phyloP scores from a whole-genome alignment of 1,139 yeast species.

The Yamadazyma friedrichii region DNA sequence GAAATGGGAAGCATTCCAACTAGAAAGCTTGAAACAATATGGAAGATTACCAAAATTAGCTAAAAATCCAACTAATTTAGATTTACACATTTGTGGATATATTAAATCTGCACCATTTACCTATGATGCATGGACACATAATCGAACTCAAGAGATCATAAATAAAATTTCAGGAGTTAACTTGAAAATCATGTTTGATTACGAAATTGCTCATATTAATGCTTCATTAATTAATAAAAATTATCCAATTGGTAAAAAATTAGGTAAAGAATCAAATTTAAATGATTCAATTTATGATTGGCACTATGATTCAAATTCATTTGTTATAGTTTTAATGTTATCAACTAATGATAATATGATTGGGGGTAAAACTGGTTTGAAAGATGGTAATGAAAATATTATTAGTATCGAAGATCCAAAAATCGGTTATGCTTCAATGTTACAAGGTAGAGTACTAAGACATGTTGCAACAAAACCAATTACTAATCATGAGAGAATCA shows the following conservation, averaged over 20 bases:
- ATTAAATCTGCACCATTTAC: slow-evolving; percentile 26
- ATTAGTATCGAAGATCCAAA: slow-evolving; percentile 31
- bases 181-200: slow-evolving; percentile 24
- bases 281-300: slow-evolving; percentile 19
- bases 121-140: slow-evolving; percentile 19
- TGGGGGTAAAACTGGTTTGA: slow-evolving; percentile 35
- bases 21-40: slow-evolving; percentile 20
- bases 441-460: slow-evolving; percentile 34
- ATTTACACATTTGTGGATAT: slow-evolving; percentile 33
- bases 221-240: slow-evolving; percentile 25
- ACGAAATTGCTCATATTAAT: slow-evolving; percentile 29
- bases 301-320: slow-evolving; percentile 31
- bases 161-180: slow-evolving; percentile 23
- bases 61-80: slow-evolving; percentile 22
- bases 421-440: slow-evolving; percentile 30
- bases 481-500: slow-evolving; percentile 31
- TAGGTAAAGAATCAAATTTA: slow-evolving; percentile 13
- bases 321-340: slow-evolving; percentile 32
- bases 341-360: slow-evolving; percentile 27
- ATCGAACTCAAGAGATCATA: slow-evolving; percentile 21
- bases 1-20: slow-evolving; percentile 31
- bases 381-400: slow-evolving; percentile 27
- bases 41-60: slow-evolving; percentile 29
- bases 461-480: slow-evolving; percentile 35
- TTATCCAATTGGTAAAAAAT: slow-evolving; percentile 14